These are phyloP conservation scores for Lotus japonicus DNA, from an alignment of 306 rosid species.

Conservation along the genomic window DNA sequence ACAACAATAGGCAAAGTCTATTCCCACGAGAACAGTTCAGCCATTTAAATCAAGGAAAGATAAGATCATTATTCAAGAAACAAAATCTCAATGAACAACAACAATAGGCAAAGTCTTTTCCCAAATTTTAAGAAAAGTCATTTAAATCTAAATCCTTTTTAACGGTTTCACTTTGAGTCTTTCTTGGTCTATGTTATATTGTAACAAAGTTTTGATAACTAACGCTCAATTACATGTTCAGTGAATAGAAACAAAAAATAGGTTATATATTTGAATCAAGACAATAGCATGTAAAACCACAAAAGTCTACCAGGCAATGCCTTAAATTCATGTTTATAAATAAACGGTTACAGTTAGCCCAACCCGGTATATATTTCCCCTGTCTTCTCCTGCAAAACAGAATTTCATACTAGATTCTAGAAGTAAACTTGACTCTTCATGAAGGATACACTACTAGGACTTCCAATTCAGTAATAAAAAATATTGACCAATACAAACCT, in stretches of 20 bases:
- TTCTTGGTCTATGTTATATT: not conserved
- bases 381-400: slow-evolving; percentile 7
- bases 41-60: not conserved
- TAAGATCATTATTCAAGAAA: not conserved
- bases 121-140: not conserved
- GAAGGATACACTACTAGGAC: slow-evolving; percentile 4
- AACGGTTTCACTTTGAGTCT: not conserved
- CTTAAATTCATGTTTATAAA: not conserved
- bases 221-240: not conserved
- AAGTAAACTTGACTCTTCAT: slow-evolving; percentile 9
- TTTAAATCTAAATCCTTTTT: not conserved
- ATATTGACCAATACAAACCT: too few species aligned
- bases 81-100: not conserved
- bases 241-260: not conserved
- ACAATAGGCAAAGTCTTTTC: not conserved
- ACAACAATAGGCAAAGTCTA: not conserved
- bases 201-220: not conserved
- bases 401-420: not conserved
- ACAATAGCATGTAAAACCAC: slow-evolving; percentile 6
- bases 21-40: not conserved
- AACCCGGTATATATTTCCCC: not conserved
- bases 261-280: not conserved
- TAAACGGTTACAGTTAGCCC: slow-evolving; percentile 7
- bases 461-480: too few species aligned
- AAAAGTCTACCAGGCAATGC: not conserved